A percentile compares a stretch with the other conserved stretches of the same genome.
These are phyloP conservation scores for Camellia lanceoleosa DNA, from an alignment of 148 eudicot genomes.

Conservation along the genomic window DNA sequence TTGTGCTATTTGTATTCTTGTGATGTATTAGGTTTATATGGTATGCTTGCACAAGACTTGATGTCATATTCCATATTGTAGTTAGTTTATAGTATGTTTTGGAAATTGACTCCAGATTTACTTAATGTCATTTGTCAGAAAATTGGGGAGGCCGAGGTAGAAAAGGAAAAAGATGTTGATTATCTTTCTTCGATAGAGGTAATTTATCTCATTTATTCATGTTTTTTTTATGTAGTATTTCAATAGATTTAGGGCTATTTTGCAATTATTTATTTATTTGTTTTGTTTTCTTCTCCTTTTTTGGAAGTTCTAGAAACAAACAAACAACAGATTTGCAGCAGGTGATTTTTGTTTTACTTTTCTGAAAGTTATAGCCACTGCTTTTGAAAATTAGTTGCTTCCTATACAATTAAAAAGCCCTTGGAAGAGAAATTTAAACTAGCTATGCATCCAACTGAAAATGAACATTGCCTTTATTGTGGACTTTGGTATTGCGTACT, in stretches of 20 bases:
- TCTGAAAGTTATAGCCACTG: neutral
- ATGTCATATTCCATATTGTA: neutral
- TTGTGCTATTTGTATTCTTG: neutral
- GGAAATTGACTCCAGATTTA: neutral
- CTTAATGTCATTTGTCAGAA: slow-evolving; percentile 46
- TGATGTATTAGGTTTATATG: neutral
- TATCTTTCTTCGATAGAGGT: slow-evolving; percentile 98
- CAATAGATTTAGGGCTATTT: neutral
- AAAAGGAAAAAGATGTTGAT: slow-evolving; percentile 81
- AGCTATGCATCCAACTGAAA: neutral
- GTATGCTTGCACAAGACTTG: neutral
- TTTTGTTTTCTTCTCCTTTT: neutral
- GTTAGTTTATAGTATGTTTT: neutral
- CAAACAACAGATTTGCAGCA: neutral
- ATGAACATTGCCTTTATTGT: neutral
- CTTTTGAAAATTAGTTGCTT: neutral
- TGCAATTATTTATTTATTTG: neutral
- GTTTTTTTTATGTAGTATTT: neutral
- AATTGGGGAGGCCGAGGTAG: slow-evolving; percentile 68
- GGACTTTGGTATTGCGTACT: neutral
- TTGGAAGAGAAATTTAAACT: neutral
- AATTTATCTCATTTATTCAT: slow-evolving; percentile 1
- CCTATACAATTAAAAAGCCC: neutral
- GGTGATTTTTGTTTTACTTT: neutral
- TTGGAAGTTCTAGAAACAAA: neutral